Base-by-base conservation (phyloP, 805 yeast genomes). In the Yueomyces sinensis region DNA sequence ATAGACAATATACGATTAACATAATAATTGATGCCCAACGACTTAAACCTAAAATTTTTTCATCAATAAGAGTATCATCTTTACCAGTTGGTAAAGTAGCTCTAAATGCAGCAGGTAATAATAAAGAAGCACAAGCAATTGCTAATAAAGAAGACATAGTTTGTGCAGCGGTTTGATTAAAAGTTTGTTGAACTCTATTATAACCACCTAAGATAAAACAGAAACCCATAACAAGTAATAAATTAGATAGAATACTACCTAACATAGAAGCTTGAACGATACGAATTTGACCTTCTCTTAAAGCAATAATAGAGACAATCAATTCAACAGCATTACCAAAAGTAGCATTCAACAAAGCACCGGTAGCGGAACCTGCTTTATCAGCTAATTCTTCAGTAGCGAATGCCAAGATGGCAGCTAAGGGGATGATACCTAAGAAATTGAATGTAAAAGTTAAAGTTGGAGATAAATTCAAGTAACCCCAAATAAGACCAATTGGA, bases 291-390 rank as follows among this genome's bases (percentile, higher is more conserved):
- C 82, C 82, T 30, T 82, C 79, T 45, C 62, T 66, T 47, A 91
- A 66, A 1, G 97, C 98, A 45, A 89, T 84, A 20, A 89, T 66
- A 2, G 94, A 82, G 27, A 89, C 96, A 56, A 89, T 91, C 40
- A 89, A 74, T 62, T 89, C 98, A 17, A 89, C 95, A 2, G 96
- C 96, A 56, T 89, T 89, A 38, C 98, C 98, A 55, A 89, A 83
- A 11, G 97, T 87, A 2, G 97, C 97, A 59, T 89, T 89, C 49
- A 89, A 66, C 42, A 89, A 66, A 0, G 96, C 97, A 9, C 97
- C 97, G 16, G 87, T 44, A 11, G 96, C 86, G 50, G 83, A 81
- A 38, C 96, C 95, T 27, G 84, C 83, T 42, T 79, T 76, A 40
- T 74, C 82, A 29, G 94, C 74, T 37, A 89, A 66, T 49, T 86